Evolutionary conservation across 805 yeast genomes (phyloP).

Genomic region (Pichia nakasei): DNA sequence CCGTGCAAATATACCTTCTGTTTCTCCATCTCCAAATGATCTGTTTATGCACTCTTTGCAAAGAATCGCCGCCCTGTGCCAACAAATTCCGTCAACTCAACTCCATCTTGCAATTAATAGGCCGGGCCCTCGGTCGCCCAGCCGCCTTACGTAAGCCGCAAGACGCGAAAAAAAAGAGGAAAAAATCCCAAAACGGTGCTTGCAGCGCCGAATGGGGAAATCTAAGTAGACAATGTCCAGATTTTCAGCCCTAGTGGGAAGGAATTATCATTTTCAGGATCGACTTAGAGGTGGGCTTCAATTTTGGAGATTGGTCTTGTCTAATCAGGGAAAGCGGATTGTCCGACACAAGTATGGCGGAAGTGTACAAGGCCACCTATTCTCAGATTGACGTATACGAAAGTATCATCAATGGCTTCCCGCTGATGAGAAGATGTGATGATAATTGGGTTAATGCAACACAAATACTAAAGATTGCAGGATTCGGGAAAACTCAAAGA

Average conservation of each 20-base stretch:
- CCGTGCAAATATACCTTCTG: background rate
- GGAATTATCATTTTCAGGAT: background rate
- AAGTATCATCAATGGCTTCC: slow-evolving; percentile 59
- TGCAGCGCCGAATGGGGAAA: background rate
- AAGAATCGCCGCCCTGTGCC: no score
- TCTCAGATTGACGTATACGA: slow-evolving; percentile 49
- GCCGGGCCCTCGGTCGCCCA: no score
- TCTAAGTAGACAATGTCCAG: background rate
- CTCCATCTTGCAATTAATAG: no score
- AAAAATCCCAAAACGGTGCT: no score
- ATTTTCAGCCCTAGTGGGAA: no score
- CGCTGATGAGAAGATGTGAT: slow-evolving; percentile 79
- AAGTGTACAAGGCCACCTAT: slow-evolving; percentile 36
- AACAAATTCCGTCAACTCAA: no score
- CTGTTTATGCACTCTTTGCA: no score
- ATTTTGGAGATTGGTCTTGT: no score
- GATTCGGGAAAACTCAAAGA: slow-evolving; percentile 70
- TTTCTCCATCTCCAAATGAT: background rate
- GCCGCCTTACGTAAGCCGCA: background rate
- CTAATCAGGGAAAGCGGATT: no score
- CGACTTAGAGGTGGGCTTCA: no score
- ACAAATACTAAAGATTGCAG: slow-evolving; percentile 70
- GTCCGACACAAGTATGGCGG: background rate
- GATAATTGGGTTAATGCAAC: slow-evolving; percentile 95
- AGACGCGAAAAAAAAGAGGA: background rate